Base-by-base conservation (phyloP, 2,329 filamentous ascomycete genomes). In the Malbranchea zuffiana region DNA sequence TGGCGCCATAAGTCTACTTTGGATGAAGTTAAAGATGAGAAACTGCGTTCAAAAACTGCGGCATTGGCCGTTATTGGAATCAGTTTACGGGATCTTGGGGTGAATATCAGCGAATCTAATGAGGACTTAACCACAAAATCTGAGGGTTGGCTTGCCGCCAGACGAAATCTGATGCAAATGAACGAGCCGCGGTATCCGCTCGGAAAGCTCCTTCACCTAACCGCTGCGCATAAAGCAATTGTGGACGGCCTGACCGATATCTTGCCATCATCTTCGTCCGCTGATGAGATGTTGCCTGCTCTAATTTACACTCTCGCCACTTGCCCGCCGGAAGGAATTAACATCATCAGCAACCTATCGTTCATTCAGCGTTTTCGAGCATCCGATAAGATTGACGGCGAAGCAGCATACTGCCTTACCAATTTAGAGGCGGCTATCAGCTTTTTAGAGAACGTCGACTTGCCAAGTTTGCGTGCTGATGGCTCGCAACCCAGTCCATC, bases 281-380 rank as follows among this genome's bases (percentile, higher is more conserved):
- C 90, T 2, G 90, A 98, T 54, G 90, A 96, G 61, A 92, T 98
- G 37, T 78, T 98, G 57, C 90, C 90, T 1, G 94, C 93, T 59
- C 71, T 98, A 44, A 98, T 98, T 44, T 98, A 93, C 63, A 84
- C 86, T 0, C 72, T 98, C 42, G 92, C 98, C 54, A 95, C 86
- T 2, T 80, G 87, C 29, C 80, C 85, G 0, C 82, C 87, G 0
- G 82, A 90, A 57, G 75, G 79, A 21, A 78, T 96, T 32, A 83
- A 87, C 56, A 80, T 87, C 38, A 85, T 94, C 52, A 96, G 88
- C 65, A 92, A 98, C 56, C 68, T 92, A n/a, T 77, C 82, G 49
- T 98, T 96, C 56, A 86, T 96, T 47, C 87, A 96, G 55, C 70
- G 82, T 44, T 98, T 98, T 56, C 77, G 90, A 39, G 83, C 84